Evolutionary conservation across 2,329 filamentous ascomycete species (phyloP).

Genomic region (Colletotrichum sp.): DNA sequence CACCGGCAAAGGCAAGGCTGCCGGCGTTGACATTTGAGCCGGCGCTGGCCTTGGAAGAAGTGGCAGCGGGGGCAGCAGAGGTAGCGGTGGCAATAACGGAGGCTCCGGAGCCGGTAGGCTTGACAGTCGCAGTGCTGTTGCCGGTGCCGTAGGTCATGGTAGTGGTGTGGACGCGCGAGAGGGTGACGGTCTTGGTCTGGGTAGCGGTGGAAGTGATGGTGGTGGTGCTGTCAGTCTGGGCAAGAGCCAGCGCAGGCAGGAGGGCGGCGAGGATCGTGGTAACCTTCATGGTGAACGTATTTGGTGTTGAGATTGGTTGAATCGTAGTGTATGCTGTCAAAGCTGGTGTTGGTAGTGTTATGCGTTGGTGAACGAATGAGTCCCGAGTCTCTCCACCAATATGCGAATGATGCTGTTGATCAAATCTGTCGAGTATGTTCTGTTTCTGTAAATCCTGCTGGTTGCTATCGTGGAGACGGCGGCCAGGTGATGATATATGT

Average conservation of each 20-base stretch:
- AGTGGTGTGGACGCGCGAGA: slow-evolving; percentile 40
- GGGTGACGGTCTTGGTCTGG: slow-evolving; percentile 48
- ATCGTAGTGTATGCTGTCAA: slow-evolving; percentile 23
- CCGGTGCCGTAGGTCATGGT: slow-evolving; percentile 42
- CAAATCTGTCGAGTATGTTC: neutral
- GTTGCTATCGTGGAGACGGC: neutral
- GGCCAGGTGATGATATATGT: slow-evolving; percentile 4
- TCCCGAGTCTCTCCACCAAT: slow-evolving; percentile 9
- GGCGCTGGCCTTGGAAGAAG: slow-evolving; percentile 29
- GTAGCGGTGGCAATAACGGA: slow-evolving; percentile 14
- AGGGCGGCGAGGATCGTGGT: slow-evolving; percentile 50
- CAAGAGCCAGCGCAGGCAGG: slow-evolving; percentile 60
- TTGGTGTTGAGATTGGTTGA: slow-evolving; percentile 12
- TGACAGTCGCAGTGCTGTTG: slow-evolving; percentile 40
- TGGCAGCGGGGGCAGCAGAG: slow-evolving; percentile 25
- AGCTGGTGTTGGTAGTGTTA: slow-evolving; percentile 20
- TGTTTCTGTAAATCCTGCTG: neutral
- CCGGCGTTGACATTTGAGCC: slow-evolving; percentile 44
- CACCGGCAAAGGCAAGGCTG: slow-evolving; percentile 51
- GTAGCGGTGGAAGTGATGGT: slow-evolving; percentile 56
- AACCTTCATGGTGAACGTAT: slow-evolving; percentile 39
- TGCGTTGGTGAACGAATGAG: slow-evolving; percentile 11
- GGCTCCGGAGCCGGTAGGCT: slow-evolving; percentile 26
- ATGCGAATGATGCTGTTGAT: slow-evolving; percentile 9
- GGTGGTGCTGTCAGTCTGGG: slow-evolving; percentile 41